phyloP scores from a whole-genome alignment of 352 stramenopile genomes.

The Elongisporangium prolatum region DNA sequence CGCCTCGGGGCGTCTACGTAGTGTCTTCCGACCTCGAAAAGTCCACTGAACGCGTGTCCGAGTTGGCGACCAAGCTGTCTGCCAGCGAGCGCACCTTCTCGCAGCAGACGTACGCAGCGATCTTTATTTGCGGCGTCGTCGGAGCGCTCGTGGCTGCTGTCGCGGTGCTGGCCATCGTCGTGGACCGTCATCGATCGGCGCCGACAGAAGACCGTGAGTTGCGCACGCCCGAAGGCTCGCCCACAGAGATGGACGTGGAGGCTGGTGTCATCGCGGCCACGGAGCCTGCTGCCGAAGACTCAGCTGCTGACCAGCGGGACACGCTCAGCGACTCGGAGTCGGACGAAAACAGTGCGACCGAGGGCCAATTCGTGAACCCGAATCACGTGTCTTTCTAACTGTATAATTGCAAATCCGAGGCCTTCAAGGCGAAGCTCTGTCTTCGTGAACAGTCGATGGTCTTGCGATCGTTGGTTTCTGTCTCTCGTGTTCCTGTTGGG shows the following conservation, averaged over 20 bases:
- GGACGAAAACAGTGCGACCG: slow-evolving; percentile 28
- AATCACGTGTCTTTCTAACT: slow-evolving; percentile 23
- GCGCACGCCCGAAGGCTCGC: slow-evolving; percentile 29
- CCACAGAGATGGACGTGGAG: slow-evolving; percentile 53
- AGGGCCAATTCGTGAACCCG: slow-evolving; percentile 60
- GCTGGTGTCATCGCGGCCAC: slow-evolving; percentile 20
- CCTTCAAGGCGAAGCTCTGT: slow-evolving; percentile 14
- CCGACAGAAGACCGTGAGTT: slow-evolving; percentile 24
- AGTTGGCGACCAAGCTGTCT: slow-evolving; percentile 57
- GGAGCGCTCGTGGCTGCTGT: slow-evolving; percentile 61
- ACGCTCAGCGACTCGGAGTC: slow-evolving; percentile 50
- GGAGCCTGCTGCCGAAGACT: slow-evolving; percentile 21
- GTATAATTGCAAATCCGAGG: neutral
- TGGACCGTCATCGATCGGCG: slow-evolving; percentile 24
- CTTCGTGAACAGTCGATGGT: slow-evolving; percentile 25
- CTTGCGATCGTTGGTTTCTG: slow-evolving; percentile 9
- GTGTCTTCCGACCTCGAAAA: too few species aligned
- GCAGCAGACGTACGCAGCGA: slow-evolving; percentile 28
- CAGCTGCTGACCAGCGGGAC: slow-evolving; percentile 29
- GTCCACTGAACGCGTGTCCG: slow-evolving; percentile 29
- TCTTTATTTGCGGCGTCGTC: slow-evolving; percentile 64
- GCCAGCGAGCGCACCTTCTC: slow-evolving; percentile 29
- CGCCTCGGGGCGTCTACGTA: too few species aligned
- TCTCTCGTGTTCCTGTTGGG: slow-evolving; percentile 13
- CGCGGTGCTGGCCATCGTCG: slow-evolving; percentile 50